Conservation (phyloP, 495 filamentous ascomycete genomes). For the Cercophora newfieldiana region DNA sequence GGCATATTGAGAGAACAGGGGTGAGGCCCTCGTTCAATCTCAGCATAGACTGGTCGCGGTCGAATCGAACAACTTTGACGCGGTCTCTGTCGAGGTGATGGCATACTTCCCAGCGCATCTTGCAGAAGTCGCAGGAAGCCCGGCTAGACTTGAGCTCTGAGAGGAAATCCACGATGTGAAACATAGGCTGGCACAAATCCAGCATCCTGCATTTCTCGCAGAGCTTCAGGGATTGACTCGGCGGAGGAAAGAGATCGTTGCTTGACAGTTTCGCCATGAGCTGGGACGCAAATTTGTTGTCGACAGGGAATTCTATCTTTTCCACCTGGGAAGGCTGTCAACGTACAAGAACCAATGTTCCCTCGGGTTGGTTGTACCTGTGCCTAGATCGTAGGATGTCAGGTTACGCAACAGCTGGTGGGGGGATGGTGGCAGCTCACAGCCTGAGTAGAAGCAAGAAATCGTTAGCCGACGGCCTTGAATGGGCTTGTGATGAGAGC, state of each 20-base stretch:
- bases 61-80: constrained; percentile 11
- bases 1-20: constrained; percentile 15
- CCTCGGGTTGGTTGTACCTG: background rate
- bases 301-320: constrained; percentile 6
- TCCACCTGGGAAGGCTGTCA: background rate
- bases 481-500: too few species aligned
- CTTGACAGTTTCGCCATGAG: background rate
- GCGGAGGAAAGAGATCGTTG: background rate
- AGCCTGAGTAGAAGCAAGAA: too few species aligned
- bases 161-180: constrained; percentile 1
- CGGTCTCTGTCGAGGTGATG: constrained; percentile 4
- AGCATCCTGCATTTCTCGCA: constrained; percentile 2
- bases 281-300: constrained; percentile 9
- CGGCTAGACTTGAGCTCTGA: constrained; percentile 8
- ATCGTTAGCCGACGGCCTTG: too few species aligned
- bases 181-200: constrained; percentile 7
- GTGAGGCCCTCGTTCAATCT: constrained; percentile 11
- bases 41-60: constrained; percentile 18
- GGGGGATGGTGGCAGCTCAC: too few species aligned
- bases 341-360: too few species aligned
- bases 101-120: constrained; percentile 19
- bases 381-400: too few species aligned
- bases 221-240: background rate
- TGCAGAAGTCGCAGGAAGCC: constrained; percentile 22
- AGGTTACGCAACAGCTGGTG: too few species aligned